phyloP scores from a whole-genome alignment of 2,329 filamentous ascomycete species.

The Albifimbria verrucaria region DNA sequence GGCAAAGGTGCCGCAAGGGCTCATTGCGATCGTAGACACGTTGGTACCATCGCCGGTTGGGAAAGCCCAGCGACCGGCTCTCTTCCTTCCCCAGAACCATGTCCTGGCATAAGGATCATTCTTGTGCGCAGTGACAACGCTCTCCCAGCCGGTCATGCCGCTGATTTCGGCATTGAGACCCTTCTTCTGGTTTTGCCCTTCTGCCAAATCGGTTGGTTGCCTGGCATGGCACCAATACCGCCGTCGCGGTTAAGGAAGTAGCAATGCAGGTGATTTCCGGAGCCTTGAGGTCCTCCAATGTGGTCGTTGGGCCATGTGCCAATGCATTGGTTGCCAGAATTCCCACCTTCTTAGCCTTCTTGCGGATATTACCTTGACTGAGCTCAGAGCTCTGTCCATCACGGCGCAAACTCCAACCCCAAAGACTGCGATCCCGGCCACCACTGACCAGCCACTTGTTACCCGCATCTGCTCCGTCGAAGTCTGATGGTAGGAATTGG shows the following conservation, averaged over 20 bases:
- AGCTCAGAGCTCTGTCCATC: slow-evolving; percentile 93
- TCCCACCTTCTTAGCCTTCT: slow-evolving; percentile 86
- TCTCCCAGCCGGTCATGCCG: slow-evolving; percentile 91
- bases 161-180: slow-evolving; percentile 67
- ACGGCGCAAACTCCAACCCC: slow-evolving; percentile 92
- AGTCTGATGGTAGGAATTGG: slow-evolving; percentile 80
- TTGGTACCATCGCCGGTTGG: slow-evolving; percentile 79
- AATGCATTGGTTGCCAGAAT: slow-evolving; percentile 58
- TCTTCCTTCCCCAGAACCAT: slow-evolving; percentile 97
- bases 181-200: slow-evolving; percentile 65
- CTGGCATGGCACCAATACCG: slow-evolving; percentile 81
- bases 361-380: slow-evolving; percentile 84
- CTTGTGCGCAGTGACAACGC: slow-evolving; percentile 88
- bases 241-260: slow-evolving; percentile 92
- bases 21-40: slow-evolving; percentile 84
- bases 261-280: slow-evolving; percentile 90
- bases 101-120: slow-evolving; percentile 82
- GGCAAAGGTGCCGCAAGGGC: slow-evolving; percentile 90
- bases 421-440: slow-evolving; percentile 84
- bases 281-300: slow-evolving; percentile 76
- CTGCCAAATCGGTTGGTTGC: slow-evolving; percentile 79
- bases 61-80: slow-evolving; percentile 89
- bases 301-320: slow-evolving; percentile 58
- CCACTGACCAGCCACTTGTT: slow-evolving; percentile 95
- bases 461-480: slow-evolving; percentile 81